Evolutionary conservation across 371 early-diverging fungal species (phyloP).

Genomic region (Syncephalastrum monosporum): DNA sequence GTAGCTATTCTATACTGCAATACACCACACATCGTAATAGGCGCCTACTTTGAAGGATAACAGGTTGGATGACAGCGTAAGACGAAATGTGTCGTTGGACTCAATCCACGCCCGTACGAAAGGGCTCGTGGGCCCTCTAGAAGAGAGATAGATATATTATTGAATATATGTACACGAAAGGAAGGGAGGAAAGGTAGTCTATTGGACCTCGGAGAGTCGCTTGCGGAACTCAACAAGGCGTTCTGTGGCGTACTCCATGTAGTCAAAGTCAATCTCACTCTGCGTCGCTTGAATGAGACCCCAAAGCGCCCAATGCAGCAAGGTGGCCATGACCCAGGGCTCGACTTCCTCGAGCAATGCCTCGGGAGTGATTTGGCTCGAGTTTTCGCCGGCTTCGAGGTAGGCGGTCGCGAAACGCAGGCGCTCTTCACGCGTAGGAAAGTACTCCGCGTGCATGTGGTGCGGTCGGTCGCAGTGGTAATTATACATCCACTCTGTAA

Average conservation of each 20-base stretch:
- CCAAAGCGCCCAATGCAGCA: slow-evolving; percentile 84
- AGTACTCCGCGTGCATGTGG: slow-evolving; percentile 38
- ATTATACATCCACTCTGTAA: slow-evolving; percentile 88
- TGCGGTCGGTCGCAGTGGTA: slow-evolving; percentile 66
- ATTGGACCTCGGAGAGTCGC: slow-evolving; percentile 1
- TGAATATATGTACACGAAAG: no score
- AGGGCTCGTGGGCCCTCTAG: no score
- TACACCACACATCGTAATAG: no score
- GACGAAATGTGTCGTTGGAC: no score
- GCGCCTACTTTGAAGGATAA: no score
- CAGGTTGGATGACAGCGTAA: no score
- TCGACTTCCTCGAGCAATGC: slow-evolving; percentile 33
- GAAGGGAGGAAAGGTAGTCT: no score
- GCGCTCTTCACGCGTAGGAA: slow-evolving; percentile 63
- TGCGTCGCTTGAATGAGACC: slow-evolving; percentile 77
- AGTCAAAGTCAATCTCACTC: slow-evolving; percentile 85
- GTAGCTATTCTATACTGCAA: no score
- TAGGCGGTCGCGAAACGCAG: slow-evolving; percentile 66
- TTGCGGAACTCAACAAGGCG: slow-evolving; percentile 48
- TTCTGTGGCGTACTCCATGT: slow-evolving; percentile 68
- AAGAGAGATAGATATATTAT: no score
- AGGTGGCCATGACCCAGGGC: slow-evolving; percentile 62
- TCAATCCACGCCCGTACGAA: no score
- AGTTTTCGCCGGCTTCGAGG: slow-evolving; percentile 36
- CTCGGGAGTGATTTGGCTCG: slow-evolving; percentile 13